Conservation (phyloP, 169 alveolate genomes). For the Cryptosporidium muris region DNA sequence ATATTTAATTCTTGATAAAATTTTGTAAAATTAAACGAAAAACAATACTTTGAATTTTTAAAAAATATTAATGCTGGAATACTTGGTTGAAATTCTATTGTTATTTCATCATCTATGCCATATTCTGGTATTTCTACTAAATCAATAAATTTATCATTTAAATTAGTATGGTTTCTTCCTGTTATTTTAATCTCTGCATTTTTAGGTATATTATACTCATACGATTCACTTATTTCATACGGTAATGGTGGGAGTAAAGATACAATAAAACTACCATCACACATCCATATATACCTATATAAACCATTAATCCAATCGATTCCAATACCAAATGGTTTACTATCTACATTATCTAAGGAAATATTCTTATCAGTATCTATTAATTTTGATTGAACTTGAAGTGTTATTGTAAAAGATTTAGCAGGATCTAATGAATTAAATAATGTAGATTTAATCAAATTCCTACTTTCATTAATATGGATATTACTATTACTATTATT, state of each 20-base stretch:
- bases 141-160: neutral
- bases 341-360: neutral
- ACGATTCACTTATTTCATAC: conserved; percentile 40
- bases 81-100: conserved; percentile 83
- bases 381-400: neutral
- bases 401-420: conserved; percentile 31
- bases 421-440: conserved; percentile 41
- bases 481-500: conserved; percentile 50
- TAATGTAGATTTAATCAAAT: conserved; percentile 13
- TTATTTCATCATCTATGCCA: conserved; percentile 74
- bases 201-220: conserved; percentile 43
- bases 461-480: neutral
- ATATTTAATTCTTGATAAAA: conserved; percentile 76
- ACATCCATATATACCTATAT: conserved; percentile 40
- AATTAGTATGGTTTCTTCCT: neutral
- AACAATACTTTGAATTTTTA: conserved; percentile 76
- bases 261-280: conserved; percentile 55
- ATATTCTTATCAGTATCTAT: neutral
- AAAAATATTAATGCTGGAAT: conserved; percentile 81
- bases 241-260: conserved; percentile 57
- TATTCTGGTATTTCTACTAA: conserved; percentile 57
- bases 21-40: conserved; percentile 82
- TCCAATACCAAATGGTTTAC: conserved; percentile 31
- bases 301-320: conserved; percentile 67
- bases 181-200: conserved; percentile 30